Percentiles rank a stretch among this genome's conserved stretches.
phyloP scores from a whole-genome alignment of 192 early-diverging fungal genomes.

The Coemansia sp. region DNA sequence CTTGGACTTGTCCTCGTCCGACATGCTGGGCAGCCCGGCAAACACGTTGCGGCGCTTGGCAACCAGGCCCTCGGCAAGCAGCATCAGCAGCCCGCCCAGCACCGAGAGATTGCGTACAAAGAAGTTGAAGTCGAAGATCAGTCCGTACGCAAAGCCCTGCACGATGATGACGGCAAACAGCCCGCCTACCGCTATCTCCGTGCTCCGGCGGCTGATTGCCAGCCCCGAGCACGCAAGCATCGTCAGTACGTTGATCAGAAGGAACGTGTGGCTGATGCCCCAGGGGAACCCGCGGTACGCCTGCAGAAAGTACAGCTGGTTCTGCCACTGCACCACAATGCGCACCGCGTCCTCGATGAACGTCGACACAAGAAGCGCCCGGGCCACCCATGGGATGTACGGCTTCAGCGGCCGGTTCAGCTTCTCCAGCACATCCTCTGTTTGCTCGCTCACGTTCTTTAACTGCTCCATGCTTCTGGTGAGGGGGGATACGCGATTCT shows the following conservation, averaged over 20 bases:
- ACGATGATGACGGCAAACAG: conserved; percentile 81
- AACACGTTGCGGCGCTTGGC: conserved; percentile 75
- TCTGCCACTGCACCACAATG: conserved; percentile 86
- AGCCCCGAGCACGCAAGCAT: conserved; percentile 86
- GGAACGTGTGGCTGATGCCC: conserved; percentile 84
- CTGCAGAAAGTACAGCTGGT: conserved; percentile 86
- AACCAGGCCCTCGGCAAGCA: conserved; percentile 80
- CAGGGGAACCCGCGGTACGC: conserved; percentile 79
- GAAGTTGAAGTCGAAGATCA: conserved; percentile 87
- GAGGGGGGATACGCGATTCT: too few species aligned
- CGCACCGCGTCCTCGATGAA: conserved; percentile 94
- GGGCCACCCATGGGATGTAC: conserved; percentile 84
- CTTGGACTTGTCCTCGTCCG: conserved; percentile 81
- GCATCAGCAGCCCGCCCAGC: conserved; percentile 91
- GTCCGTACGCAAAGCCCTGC: conserved; percentile 93
- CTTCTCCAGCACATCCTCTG: conserved; percentile 79
- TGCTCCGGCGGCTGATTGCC: conserved; percentile 80
- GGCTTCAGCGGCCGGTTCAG: conserved; percentile 86
- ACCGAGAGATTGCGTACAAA: conserved; percentile 95
- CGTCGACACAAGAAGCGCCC: conserved; percentile 94
- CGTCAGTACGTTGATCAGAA: conserved; percentile 78
- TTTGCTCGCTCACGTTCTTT: conserved; percentile 56
- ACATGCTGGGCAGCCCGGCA: conserved; percentile 84
- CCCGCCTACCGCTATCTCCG: conserved; percentile 81
- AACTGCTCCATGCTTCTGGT: conserved; percentile 40